Conservation (phyloP, 495 filamentous ascomycete genomes). For the Rostrohypoxylon terebratum region DNA sequence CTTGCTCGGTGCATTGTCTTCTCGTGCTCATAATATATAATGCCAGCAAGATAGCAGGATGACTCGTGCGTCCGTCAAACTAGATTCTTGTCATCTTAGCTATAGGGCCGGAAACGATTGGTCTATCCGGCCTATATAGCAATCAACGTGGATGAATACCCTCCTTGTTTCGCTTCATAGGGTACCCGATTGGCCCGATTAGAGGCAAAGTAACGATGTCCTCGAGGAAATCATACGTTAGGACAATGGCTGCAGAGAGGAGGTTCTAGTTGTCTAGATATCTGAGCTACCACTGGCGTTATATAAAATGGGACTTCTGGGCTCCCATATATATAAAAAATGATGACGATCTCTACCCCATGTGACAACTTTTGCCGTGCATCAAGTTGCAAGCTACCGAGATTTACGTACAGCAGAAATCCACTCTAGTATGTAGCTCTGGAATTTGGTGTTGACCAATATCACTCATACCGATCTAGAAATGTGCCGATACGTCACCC, state of each 20-base stretch:
- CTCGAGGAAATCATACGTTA: conserved; percentile 32
- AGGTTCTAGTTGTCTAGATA: background rate
- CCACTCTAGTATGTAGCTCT: conserved; percentile 37
- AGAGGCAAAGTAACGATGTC: conserved; percentile 17
- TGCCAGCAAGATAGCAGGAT: background rate
- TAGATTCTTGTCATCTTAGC: conserved; percentile 22
- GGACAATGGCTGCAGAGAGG: conserved; percentile 21
- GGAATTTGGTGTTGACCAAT: background rate
- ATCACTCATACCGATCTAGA: conserved; percentile 29
- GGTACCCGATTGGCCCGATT: conserved; percentile 38
- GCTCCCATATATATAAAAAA: conserved; percentile 1
- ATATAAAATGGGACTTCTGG: conserved; percentile 32
- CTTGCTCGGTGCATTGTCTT: conserved; percentile 40
- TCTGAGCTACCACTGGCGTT: conserved; percentile 5
- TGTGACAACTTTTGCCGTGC: conserved; percentile 20
- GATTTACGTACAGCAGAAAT: conserved; percentile 7
- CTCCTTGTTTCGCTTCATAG: conserved; percentile 32
- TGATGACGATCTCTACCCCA: conserved; percentile 32
- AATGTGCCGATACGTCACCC: conserved; percentile 60
- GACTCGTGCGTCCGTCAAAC: conserved; percentile 28
- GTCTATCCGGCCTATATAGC: conserved; percentile 13
- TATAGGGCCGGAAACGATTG: conserved; percentile 26
- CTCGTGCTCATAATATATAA: conserved; percentile 26
- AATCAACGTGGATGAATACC: conserved; percentile 17
- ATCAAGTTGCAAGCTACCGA: conserved; percentile 19